Evolutionary conservation across 345 rosid species (phyloP).

Genomic region (Punica granatum): DNA sequence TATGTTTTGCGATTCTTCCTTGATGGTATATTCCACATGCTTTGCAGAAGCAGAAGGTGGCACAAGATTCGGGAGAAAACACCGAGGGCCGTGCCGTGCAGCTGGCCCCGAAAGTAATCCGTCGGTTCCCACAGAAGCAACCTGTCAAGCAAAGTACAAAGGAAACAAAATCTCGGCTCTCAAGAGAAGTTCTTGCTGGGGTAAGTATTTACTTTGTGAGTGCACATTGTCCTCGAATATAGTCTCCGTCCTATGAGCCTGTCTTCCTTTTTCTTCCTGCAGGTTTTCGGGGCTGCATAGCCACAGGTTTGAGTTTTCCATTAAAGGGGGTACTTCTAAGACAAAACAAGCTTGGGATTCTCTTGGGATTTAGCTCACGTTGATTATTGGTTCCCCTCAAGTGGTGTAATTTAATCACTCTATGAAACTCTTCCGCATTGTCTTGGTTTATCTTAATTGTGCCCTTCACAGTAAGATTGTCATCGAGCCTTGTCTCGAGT

Average conservation of each 20-base stretch:
- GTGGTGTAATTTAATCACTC: not conserved
- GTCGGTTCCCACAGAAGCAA: conserved; percentile 60
- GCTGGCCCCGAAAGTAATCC: conserved; percentile 33
- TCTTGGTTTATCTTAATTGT: not conserved
- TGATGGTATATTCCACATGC: not conserved
- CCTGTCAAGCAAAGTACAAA: conserved; percentile 40
- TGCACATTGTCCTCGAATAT: not conserved
- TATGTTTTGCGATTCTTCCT: not conserved
- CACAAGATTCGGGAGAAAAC: conserved; percentile 29
- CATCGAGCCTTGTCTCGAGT: not conserved
- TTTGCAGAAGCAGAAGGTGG: conserved; percentile 65
- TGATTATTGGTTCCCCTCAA: not conserved
- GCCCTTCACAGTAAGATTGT: not conserved
- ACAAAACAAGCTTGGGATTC: not conserved
- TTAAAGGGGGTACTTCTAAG: not conserved
- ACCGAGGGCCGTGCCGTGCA: conserved; percentile 25
- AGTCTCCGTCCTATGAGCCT: not conserved
- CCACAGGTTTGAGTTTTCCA: not conserved
- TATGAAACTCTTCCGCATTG: not conserved
- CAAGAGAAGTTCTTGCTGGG: conserved; percentile 62
- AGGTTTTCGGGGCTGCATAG: conserved; percentile 53
- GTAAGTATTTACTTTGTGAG: conserved; percentile 27
- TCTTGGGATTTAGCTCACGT: not conserved
- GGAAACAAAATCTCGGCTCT: conserved; percentile 49
- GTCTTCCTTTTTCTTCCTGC: conserved; percentile 6